A percentile compares a stretch with the other conserved stretches of the same genome.
Conservation (phyloP, 768 basidiomycete genomes). For the Mycena polygramma region DNA sequence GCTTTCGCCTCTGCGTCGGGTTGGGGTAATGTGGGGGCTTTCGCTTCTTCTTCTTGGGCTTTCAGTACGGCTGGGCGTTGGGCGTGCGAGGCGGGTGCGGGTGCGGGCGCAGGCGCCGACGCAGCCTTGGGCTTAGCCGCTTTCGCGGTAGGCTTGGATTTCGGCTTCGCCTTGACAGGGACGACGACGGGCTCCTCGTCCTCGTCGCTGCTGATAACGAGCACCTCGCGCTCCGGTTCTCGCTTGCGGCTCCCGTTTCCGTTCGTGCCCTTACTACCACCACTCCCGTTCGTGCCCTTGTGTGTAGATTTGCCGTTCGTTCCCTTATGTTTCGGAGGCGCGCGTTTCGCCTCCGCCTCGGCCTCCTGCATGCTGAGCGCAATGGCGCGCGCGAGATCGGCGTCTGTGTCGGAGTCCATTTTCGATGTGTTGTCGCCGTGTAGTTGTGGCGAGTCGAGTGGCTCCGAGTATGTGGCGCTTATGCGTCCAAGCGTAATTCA, state of each 20-base stretch:
- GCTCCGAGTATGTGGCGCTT: background rate
- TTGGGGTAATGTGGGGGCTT: too few species aligned
- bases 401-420: slow-evolving; percentile 26
- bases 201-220: slow-evolving; percentile 36
- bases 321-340: too few species aligned
- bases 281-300: background rate
- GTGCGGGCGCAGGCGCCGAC: background rate
- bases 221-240: slow-evolving; percentile 21
- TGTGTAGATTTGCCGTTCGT: too few species aligned
- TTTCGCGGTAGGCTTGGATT: background rate
- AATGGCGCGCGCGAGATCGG: slow-evolving; percentile 32
- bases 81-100: background rate
- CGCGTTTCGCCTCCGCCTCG: background rate
- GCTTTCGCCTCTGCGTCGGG: background rate
- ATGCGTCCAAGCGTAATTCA: too few species aligned
- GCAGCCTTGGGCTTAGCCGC: background rate
- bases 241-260: background rate
- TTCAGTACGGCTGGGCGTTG: too few species aligned
- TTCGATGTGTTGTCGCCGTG: too few species aligned
- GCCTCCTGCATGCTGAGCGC: slow-evolving; percentile 28
- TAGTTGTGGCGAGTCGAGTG: too few species aligned
- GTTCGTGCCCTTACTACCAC: background rate
- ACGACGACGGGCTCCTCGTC: slow-evolving; percentile 26
- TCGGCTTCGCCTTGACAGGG: background rate
- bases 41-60: too few species aligned